A percentile compares a stretch with the other conserved stretches of the same genome.
phyloP scores from a whole-genome alignment of 2,329 filamentous ascomycete genomes.

The Erysiphe neolycopersici region DNA sequence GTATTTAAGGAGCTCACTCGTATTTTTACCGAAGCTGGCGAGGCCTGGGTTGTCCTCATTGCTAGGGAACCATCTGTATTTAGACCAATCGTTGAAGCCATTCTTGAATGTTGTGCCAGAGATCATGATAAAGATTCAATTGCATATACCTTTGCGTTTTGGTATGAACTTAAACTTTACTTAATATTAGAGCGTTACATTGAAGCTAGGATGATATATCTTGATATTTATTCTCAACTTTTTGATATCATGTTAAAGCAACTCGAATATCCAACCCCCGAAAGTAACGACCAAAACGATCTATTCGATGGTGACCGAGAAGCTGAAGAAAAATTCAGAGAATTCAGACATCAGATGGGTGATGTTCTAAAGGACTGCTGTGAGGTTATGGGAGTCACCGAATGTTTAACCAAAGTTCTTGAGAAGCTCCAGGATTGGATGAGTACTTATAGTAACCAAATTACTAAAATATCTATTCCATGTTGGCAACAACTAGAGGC shows the following conservation, averaged over 20 bases:
- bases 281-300: slow-evolving; percentile 37
- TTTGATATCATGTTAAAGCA: slow-evolving; percentile 86
- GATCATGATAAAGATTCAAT: slow-evolving; percentile 82
- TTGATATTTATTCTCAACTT: slow-evolving; percentile 64
- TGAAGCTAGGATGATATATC: slow-evolving; percentile 46
- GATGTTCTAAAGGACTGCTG: slow-evolving; percentile 94
- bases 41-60: slow-evolving; percentile 82
- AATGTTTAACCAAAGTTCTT: slow-evolving; percentile 76
- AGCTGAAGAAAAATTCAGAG: slow-evolving; percentile 86
- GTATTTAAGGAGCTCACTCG: slow-evolving; percentile 70
- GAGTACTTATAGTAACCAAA: slow-evolving; percentile 50
- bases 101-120: slow-evolving; percentile 72
- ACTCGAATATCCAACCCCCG: slow-evolving; percentile 59
- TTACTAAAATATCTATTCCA: slow-evolving; percentile 48
- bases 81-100: slow-evolving; percentile 58
- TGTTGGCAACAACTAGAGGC: slow-evolving; percentile 95
- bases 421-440: slow-evolving; percentile 73
- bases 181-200: slow-evolving; percentile 76
- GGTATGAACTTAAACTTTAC: slow-evolving; percentile 96
- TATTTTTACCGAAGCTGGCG: slow-evolving; percentile 76
- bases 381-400: slow-evolving; percentile 79
- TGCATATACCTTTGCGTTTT: slow-evolving; percentile 84
- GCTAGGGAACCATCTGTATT: slow-evolving; percentile 64
- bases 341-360: slow-evolving; percentile 91
- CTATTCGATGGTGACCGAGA: slow-evolving; percentile 90